Percentiles rank a stretch among this genome's conserved stretches.
Evolutionary conservation across 352 stramenopile species (phyloP).

Genomic region (Chrysophaeum taylorii): DNA sequence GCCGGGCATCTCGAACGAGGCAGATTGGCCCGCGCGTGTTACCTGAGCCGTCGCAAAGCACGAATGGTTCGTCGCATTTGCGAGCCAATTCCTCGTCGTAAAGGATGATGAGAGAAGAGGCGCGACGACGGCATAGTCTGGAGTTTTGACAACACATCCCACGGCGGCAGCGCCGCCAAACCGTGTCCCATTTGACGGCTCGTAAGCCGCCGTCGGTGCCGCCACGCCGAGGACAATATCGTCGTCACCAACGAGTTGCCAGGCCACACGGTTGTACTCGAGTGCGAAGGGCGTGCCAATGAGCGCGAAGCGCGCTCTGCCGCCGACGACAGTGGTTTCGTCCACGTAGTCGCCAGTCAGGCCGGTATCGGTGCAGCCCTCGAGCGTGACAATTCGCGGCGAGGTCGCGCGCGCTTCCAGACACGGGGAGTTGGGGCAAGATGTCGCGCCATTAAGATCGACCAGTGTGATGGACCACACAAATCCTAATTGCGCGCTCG

Average conservation of each 20-base stretch:
- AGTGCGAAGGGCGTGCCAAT: constrained; percentile 31
- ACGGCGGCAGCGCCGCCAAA: no score
- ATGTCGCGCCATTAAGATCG: constrained; percentile 26
- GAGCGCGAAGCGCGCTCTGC: constrained; percentile 32
- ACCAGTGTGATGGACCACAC: constrained; percentile 76
- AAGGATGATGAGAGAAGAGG: no score
- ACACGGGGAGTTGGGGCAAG: constrained; percentile 16
- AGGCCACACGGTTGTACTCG: constrained; percentile 16
- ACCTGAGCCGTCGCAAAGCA: constrained; percentile 14
- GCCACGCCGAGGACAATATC: background rate
- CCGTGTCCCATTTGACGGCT: background rate
- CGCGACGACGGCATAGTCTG: no score
- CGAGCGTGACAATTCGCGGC: constrained; percentile 10
- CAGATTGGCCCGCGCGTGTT: constrained; percentile 23
- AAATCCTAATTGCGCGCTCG: constrained; percentile 53
- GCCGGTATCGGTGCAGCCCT: background rate
- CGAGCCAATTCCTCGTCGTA: no score
- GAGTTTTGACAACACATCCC: no score
- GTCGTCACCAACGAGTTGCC: constrained; percentile 9
- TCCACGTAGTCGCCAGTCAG: constrained; percentile 15
- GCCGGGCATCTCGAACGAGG: constrained; percentile 39
- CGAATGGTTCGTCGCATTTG: background rate
- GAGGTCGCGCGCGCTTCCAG: background rate
- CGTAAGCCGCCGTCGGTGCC: background rate
- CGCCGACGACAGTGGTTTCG: constrained; percentile 27